Percentiles rank a stretch among this genome's conserved stretches.
Conservation (phyloP, 495 filamentous ascomycete species). For the Tricharina praecox region DNA sequence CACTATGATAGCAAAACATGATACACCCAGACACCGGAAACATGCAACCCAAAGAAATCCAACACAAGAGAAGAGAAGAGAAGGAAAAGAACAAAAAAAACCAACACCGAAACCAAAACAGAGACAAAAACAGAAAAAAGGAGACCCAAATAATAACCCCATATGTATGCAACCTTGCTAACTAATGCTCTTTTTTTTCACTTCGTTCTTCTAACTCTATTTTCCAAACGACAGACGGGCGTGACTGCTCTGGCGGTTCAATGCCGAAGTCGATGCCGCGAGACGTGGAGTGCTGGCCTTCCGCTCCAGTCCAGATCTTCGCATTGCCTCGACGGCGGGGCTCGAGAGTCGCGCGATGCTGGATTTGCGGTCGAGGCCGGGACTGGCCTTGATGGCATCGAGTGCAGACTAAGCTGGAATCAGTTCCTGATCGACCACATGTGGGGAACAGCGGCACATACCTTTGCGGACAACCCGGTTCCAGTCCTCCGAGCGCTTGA, state of each 20-base stretch:
- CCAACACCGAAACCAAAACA: neutral
- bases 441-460: neutral
- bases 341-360: no score
- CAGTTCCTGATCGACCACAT: neutral
- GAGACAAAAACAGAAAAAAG: no score
- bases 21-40: neutral
- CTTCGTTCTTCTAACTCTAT: neutral
- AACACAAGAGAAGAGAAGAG: neutral
- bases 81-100: no score
- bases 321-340: no score
- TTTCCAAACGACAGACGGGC: neutral
- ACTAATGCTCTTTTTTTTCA: neutral
- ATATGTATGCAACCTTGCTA: no score
- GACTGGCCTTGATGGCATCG: neutral
- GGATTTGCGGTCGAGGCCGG: no score
- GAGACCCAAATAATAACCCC: no score
- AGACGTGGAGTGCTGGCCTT: neutral
- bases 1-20: neutral
- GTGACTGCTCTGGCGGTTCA: neutral
- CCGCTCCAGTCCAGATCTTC: conserved; percentile 1
- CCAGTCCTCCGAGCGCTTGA: no score
- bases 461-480: no score
- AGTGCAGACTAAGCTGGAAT: neutral
- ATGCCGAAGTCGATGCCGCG: neutral
- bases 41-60: neutral